Base-by-base conservation (phyloP, 2,329 filamentous ascomycete genomes). In the Aspergillus sp. region DNA sequence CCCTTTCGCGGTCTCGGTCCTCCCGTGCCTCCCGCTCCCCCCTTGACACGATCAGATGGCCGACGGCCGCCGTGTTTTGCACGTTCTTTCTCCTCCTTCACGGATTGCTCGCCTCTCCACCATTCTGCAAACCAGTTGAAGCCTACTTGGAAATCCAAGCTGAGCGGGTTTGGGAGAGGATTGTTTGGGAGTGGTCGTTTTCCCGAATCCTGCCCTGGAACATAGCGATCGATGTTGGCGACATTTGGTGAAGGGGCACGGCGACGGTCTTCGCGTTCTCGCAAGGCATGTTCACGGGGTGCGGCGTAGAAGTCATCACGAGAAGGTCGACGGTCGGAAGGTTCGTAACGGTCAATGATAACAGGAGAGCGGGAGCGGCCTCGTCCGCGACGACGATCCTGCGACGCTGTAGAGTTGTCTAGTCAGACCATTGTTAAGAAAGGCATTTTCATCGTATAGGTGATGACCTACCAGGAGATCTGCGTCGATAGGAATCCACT, bases 51-150 rank as follows among this genome's bases (percentile, higher is more conserved):
- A 41, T 74, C 74, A 4, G 74, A 72, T 31, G 69, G 70, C 37
- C 78, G 73, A 35, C 78, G 69, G 26, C 77, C 77, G 13, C 81
- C 81, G 48, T 77, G 74, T 58, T 79, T 81, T 7, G 71, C 71
- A 28, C 79, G 75, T 53, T 84, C 81, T 49, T 78, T 81, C 48
- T 83, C 80, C 49, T 83, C 79, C 51, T 82, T 82, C 50, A 84
- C 76, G 12, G 72, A 66, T 58, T 84, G 78, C 53, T 85, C 81
- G 2, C 73, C 70, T 31, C 81, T 73, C 81, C 81, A 85, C 81
- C 81, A 85, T 60, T 85, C 81, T 1, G 80, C 79, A 50, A 82
- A 85, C 69, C 74, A 85, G 49, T 79, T 83, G 65, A 84, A 84
- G 4, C 81, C 81, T 32, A 83, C 81, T 59, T 84, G 81, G 34